Evolutionary conservation across 148 eudicot species (phyloP).

Genomic region (Fagopyrum esculentum): DNA sequence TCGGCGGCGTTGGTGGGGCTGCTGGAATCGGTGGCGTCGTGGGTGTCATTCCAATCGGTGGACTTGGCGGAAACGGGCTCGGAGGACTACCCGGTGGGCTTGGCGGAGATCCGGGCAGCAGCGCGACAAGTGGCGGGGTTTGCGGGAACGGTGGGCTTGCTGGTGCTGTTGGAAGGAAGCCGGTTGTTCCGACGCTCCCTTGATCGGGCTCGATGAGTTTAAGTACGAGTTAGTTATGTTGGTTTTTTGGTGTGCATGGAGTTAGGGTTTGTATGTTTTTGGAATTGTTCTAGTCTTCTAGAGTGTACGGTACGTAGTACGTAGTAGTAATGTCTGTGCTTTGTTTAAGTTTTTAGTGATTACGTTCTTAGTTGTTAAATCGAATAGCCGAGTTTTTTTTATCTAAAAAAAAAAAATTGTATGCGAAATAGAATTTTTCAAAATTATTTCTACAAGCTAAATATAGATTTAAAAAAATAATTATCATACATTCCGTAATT

Average conservation of each 20-base stretch:
- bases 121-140: neutral
- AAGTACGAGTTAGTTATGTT: neutral
- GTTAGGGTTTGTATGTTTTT: neutral
- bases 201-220: neutral
- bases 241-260: neutral
- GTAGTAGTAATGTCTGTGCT: neutral
- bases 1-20: conserved; percentile 10
- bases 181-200: neutral
- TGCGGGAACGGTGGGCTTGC: conserved; percentile 3
- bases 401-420: too few species aligned
- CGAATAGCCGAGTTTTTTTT: too few species aligned
- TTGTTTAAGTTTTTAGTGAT: too few species aligned
- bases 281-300: neutral
- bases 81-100: neutral
- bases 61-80: neutral
- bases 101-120: neutral
- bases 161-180: conserved; percentile 1
- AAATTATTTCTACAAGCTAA: too few species aligned
- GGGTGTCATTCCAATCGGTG: conserved; percentile 10
- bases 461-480: too few species aligned
- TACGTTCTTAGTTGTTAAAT: too few species aligned
- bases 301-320: neutral
- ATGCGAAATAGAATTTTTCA: too few species aligned
- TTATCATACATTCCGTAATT: too few species aligned
- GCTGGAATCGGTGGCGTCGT: conserved; percentile 17